Conservation (phyloP, 768 basidiomycete species). For the Clavulina sp. region DNA sequence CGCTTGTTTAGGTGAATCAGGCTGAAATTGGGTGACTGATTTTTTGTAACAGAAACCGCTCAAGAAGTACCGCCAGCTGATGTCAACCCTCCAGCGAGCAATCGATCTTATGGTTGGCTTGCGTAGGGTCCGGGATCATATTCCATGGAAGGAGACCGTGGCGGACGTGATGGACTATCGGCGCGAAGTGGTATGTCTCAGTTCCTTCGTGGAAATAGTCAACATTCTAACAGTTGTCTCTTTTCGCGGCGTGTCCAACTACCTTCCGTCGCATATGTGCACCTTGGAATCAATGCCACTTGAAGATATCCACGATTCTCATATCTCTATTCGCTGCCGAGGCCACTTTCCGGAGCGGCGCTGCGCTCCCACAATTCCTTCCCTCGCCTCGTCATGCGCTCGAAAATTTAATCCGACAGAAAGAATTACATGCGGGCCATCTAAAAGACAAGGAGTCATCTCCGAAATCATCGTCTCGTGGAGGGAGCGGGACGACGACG, state of each 20-base stretch:
- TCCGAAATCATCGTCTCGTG: constrained; percentile 9
- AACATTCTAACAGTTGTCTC: constrained; percentile 5
- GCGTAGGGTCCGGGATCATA: constrained; percentile 30
- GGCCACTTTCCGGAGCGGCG: constrained; percentile 29
- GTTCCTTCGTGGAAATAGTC: neutral
- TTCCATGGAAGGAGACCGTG: constrained; percentile 29
- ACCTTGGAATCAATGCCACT: no score
- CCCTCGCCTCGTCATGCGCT: constrained; percentile 29
- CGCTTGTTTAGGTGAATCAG: constrained; percentile 13
- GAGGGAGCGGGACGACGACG: neutral
- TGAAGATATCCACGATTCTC: constrained; percentile 28
- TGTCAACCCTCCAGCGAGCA: constrained; percentile 23
- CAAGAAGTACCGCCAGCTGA: constrained; percentile 24
- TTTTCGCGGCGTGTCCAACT: neutral
- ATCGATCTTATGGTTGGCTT: constrained; percentile 29
- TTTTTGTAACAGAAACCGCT: constrained; percentile 25
- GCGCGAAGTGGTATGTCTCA: constrained; percentile 23
- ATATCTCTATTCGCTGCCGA: constrained; percentile 32
- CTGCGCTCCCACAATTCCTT: constrained; percentile 33
- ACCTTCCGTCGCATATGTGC: no score
- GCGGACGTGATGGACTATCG: constrained; percentile 23
- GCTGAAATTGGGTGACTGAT: neutral
- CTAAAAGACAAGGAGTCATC: no score
- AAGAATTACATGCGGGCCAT: no score
- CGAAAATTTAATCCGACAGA: constrained; percentile 19